Evolutionary conservation across 164 flowering plant species (phyloP).

Genomic region (Magnolia kwangsiensis): DNA sequence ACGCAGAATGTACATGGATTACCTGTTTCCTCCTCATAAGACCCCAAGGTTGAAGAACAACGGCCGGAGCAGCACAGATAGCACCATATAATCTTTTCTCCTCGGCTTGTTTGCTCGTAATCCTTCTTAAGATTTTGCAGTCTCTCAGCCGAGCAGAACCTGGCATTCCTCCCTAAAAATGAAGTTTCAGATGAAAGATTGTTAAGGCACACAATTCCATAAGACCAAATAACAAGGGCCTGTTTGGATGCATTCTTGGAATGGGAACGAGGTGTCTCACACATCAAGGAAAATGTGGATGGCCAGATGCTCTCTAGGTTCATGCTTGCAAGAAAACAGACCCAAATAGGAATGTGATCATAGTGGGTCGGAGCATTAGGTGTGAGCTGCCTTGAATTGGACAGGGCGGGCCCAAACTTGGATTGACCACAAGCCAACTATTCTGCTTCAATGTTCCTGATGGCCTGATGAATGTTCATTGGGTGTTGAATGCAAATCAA

Average conservation of each 20-base stretch:
- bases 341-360: no score
- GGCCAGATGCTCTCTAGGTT: no score
- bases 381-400: no score
- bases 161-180: conserved; percentile 89
- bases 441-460: background rate
- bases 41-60: conserved; percentile 89
- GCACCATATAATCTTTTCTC: conserved; percentile 80
- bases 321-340: no score
- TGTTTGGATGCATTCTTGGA: background rate
- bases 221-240: background rate
- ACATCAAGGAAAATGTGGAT: background rate
- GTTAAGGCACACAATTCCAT: background rate
- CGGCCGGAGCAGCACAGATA: conserved; percentile 97
- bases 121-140: conserved; percentile 52
- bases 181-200: background rate
- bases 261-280: background rate
- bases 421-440: no score
- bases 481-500: background rate
- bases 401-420: no score
- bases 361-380: no score
- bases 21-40: conserved; percentile 73
- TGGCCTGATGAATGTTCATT: background rate
- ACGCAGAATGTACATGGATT: background rate
- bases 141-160: conserved; percentile 85
- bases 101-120: conserved; percentile 82